These are phyloP conservation scores for Aristolochia californica DNA, from an alignment of 164 flowering plant genomes.

Conservation along the genomic window DNA sequence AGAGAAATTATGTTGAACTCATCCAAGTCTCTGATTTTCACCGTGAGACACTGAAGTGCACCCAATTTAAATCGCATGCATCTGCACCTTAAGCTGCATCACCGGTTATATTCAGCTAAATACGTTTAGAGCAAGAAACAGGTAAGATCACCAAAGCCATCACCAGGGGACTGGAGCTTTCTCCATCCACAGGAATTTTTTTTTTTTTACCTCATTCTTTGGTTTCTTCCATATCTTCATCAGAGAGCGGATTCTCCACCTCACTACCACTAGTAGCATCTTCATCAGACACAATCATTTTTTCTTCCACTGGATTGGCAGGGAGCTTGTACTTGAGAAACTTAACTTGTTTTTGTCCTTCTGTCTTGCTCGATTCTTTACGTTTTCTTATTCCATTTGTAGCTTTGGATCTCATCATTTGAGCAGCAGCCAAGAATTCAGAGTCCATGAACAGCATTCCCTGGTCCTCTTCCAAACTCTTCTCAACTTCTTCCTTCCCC, in stretches of 20 bases:
- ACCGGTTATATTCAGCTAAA: no score
- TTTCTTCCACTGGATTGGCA: slow-evolving; percentile 14
- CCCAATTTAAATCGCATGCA: no score
- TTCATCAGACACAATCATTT: slow-evolving; percentile 1
- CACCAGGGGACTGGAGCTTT: no score
- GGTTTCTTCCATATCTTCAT: slow-evolving; percentile 23
- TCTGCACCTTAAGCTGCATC: no score
- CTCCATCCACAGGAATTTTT: no score
- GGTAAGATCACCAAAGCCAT: no score
- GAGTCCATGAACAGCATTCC: slow-evolving; percentile 21
- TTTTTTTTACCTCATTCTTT: no score
- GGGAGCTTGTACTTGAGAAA: slow-evolving; percentile 24
- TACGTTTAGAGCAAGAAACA: no score
- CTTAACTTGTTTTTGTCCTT: slow-evolving; percentile 23
- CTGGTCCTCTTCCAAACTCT: slow-evolving; percentile 14
- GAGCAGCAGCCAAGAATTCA: slow-evolving; percentile 47
- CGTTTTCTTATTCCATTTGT: slow-evolving; percentile 24
- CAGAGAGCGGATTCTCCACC: slow-evolving; percentile 39
- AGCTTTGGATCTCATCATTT: slow-evolving; percentile 22
- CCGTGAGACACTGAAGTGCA: no score
- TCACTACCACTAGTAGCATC: slow-evolving; percentile 36
- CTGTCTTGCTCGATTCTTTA: slow-evolving; percentile 15
- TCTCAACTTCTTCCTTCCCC: slow-evolving; percentile 21
- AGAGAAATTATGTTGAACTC: no score
- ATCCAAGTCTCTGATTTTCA: no score